Base-by-base conservation (phyloP, 495 filamentous ascomycete species). In the Aspergillus avenaceus region DNA sequence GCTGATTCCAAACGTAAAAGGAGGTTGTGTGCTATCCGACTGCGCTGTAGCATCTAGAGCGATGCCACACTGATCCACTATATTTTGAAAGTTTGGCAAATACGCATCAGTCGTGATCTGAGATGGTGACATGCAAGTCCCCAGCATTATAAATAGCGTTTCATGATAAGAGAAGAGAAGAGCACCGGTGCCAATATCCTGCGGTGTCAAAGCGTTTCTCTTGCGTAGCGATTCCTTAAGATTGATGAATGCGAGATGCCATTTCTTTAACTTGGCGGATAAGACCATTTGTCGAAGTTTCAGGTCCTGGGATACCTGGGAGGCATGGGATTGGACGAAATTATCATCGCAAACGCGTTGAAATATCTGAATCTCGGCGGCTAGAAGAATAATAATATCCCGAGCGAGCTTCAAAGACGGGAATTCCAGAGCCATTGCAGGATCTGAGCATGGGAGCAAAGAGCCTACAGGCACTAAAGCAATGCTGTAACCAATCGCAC, bases 1-100 rank as follows among this genome's bases (percentile, higher is more conserved):
- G 32, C n/a, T 55, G 34, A 67, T 53, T 14, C 70, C 70, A 51
- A 70, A 70, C 14, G 70, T 70, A 27, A 70, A 71, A 0, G 65
- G 65, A n/a, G 63, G 56, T 23, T 60, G 62, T 2, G 54, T 45
- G 23, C 61, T 60, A 40, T 69, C 54, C 1, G 50, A 28, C 32
- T 46, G 41, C 0, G 28, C 36, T 12, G 56, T 61, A 4, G 38
- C 26, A 14, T 55, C 29, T 1, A 70, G 47, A 19, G 47, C 47
- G 9, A 59, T 48, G 8, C 31, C 26, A 8, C 59, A 47, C 9
- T 70, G 57, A 12, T 70, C 61, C 11, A 73, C 46, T 7, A 73
- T 67, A 7, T 22, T 53, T 14, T 51, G 52, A n/a, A 71, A 73
- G 2, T 64, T 51, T 8, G 25, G 32, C 5, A 60, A n/a, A 41